Base-by-base conservation (phyloP, 2,329 filamentous ascomycete genomes). In the Pseudohalonectria lignicola region DNA sequence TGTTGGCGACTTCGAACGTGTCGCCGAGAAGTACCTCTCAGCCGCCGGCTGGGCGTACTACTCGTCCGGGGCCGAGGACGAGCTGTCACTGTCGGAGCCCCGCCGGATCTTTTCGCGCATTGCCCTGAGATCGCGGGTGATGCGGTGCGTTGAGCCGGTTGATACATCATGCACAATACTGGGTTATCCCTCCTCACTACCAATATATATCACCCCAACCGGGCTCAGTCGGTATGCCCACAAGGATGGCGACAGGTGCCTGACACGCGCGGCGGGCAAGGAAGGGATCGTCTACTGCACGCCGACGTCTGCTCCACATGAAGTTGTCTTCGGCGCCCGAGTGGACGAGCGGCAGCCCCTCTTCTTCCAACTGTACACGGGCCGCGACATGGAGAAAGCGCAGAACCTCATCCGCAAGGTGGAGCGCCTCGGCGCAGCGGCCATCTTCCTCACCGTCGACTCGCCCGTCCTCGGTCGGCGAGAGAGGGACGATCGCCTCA, bases 41-140 rank as follows among this genome's bases (percentile, higher is more conserved):
- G 53, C 55, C 13, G 70, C 72, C 45, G 64, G 65, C 2, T 73
- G 67, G 67, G 69, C 69, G 0, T 75, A 73, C 46, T 71, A 73
- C 46, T 68, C 66, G 9, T 68, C 67, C 13, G 71, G 69, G 1
- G 62, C 69, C 11, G 71, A 66, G 10, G 70, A 74, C 51, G 52
- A 71, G 4, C 51, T 72, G 39, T 72, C 69, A 1, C 60, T 63
- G 2, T 53, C 63, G 19, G 62, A 63, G 7, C 74, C 72, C 47
- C 64, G 63, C 36, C 59, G 59, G 2, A 57, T 63, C 33, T 64
- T 70, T 41, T 56, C 60, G 23, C 57, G 64, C 12, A 66, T 74
- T 42, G 66, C 65, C 58, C 59, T 74, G 37, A 62, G 68, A 12
- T 70, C 71, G 1, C 57, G 66, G 4, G 58, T 73, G 4, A 47